Percentiles rank a stretch among this genome's conserved stretches.
These are phyloP conservation scores for Vaccinium vitisidaea DNA, from an alignment of 148 eudicot genomes.

Conservation along the genomic window DNA sequence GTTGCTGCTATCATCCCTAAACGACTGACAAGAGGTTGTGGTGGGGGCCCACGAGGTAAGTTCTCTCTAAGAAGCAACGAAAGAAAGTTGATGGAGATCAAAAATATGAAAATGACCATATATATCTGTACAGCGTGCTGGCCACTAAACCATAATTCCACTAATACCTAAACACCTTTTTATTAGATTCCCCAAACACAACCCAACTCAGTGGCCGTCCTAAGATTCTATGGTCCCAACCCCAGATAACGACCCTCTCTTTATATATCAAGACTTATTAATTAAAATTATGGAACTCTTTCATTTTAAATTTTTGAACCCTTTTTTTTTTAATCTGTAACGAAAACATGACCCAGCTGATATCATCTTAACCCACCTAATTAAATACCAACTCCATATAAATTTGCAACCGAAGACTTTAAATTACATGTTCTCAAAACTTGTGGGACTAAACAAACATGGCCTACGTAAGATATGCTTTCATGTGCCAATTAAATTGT, in stretches of 20 bases:
- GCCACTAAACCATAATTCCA: conserved; percentile 20
- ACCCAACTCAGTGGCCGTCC: conserved; percentile 39
- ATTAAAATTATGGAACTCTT: background rate
- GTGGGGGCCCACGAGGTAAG: no score
- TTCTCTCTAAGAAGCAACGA: background rate
- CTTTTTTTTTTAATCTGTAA: background rate
- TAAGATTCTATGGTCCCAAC: conserved; percentile 39
- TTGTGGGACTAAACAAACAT: background rate
- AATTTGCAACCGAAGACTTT: background rate
- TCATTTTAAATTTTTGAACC: background rate
- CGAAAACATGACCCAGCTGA: background rate
- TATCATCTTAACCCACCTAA: conserved; percentile 24
- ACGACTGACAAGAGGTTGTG: background rate
- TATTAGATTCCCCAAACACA: conserved; percentile 22
- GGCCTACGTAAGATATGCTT: background rate
- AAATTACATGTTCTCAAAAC: background rate
- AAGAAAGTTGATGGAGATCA: background rate
- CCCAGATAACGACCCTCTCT: conserved; percentile 9
- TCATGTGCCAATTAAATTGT: background rate
- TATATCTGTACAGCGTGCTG: conserved; percentile 21
- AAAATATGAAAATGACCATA: background rate
- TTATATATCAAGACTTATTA: background rate
- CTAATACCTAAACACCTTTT: conserved; percentile 23
- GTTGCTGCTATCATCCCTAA: no score
- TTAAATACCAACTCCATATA: conserved; percentile 38